Evolutionary conservation across 305 asterid species (phyloP), one percentile per base, ranked within the genome.

Genomic region (Plantago rigida): DNA sequence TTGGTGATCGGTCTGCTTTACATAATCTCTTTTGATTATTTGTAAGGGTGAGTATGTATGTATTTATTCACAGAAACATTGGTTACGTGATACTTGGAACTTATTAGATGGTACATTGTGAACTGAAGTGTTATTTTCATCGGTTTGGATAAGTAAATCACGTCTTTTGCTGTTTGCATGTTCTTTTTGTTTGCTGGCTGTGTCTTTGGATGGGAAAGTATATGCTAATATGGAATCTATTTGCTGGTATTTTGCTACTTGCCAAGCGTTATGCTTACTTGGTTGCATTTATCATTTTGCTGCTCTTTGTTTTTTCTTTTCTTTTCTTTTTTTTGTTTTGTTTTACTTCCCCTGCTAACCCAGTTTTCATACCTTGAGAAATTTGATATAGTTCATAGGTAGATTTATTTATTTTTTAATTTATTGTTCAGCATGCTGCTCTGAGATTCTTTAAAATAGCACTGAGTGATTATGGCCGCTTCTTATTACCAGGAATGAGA

Each of bases 401-500:
- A 31, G 10, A 31, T 31, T 31, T 31, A 29, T 29, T 29, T 29
- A 4, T 31, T 1, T 31, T 31, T 31, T 31, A 3, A 3, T 4
- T 31, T 31, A 31, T 31, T 31, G 19, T 58, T 39, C 13, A 47
- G 31, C 36, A n/a, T 42, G 44, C 12, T 54, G 49, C 63, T 8
- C 59, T 29, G 5, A 13, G 26, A 1, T n/a, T 10, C 17, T 36
- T 36, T 6, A 47, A 12, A 12, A 14, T 22, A 1, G 34, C 28
- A 12, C 17, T 34, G 9, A 24, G 52, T 64, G 36, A 17, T 44
- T 64, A 9, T 70, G 56, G 41, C 34, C n/a, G 12, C 22, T 26
- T 26, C 1, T 34, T 54, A 57, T 46, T 63, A 68, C 42, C 82
- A 89, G 95, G 81, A 77, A 76, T 7, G 94, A 89, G 58, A 75